phyloP scores from a whole-genome alignment of 257 asterid species.

The Ehretia macrophylla region DNA sequence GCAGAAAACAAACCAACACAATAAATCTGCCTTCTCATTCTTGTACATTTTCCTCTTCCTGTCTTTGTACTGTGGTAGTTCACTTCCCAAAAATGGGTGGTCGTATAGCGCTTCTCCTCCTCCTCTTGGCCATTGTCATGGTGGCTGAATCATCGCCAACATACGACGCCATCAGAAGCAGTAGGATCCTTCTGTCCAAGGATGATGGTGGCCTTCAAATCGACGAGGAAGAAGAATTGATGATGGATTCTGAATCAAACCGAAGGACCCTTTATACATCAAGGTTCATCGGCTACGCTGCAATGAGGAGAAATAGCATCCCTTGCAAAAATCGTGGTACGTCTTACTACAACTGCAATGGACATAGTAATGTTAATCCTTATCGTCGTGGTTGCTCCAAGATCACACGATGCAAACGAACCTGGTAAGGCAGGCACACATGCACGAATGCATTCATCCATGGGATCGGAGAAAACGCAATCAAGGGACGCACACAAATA shows the following conservation, averaged over 20 bases:
- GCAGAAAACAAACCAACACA: no score
- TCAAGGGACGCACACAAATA: no score
- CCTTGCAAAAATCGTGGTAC: slow-evolving; percentile 31
- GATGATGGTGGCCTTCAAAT: neutral
- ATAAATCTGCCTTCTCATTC: no score
- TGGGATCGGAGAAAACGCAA: no score
- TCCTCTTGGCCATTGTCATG: neutral
- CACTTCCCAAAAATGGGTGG: neutral
- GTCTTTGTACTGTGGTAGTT: neutral
- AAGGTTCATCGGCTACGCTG: slow-evolving; percentile 26
- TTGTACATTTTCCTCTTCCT: no score
- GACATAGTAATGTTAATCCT: slow-evolving; percentile 29
- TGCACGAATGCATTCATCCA: neutral
- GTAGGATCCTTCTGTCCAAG: neutral
- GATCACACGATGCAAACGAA: slow-evolving; percentile 19
- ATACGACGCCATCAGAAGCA: neutral
- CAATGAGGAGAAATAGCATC: slow-evolving; percentile 22
- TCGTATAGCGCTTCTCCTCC: neutral
- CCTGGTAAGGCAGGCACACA: neutral
- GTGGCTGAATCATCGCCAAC: slow-evolving; percentile 4
- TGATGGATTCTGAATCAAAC: no score
- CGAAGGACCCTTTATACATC: slow-evolving; percentile 13
- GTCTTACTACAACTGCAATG: slow-evolving; percentile 35
- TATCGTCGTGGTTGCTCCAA: slow-evolving; percentile 39
- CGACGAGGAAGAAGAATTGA: slow-evolving; percentile 19